A percentile compares a stretch with the other conserved stretches of the same genome.
phyloP scores from a whole-genome alignment of 2,329 filamentous ascomycete genomes.

The Cylindrodendrum hubeiense region DNA sequence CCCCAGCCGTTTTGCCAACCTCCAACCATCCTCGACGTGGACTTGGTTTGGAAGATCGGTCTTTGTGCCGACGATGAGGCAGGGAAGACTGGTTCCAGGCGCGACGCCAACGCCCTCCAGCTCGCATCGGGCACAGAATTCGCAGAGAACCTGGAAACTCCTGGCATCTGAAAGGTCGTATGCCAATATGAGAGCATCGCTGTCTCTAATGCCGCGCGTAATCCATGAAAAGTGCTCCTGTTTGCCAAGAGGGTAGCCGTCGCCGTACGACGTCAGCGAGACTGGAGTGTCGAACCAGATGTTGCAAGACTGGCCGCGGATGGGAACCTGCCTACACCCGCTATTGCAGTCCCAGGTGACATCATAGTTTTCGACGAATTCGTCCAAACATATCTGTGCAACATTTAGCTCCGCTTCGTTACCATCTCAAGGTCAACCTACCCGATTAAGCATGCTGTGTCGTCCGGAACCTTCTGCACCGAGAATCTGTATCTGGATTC shows the following conservation, averaged over 20 bases:
- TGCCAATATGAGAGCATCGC: conserved; percentile 32
- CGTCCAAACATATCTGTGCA: conserved; percentile 21
- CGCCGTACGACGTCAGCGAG: conserved; percentile 21
- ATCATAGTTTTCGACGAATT: conserved; percentile 15
- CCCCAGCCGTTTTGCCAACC: conserved; percentile 26
- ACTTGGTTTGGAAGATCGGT: conserved; percentile 11
- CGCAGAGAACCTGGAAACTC: conserved; percentile 30
- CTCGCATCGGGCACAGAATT: conserved; percentile 34
- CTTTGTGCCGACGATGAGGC: conserved; percentile 31
- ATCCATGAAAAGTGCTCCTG: conserved; percentile 25
- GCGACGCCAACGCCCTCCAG: conserved; percentile 27
- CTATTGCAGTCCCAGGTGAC: conserved; percentile 8
- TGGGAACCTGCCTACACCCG: conserved; percentile 13
- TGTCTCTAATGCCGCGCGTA: conserved; percentile 27
- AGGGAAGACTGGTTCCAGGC: conserved; percentile 28
- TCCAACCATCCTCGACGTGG: conserved; percentile 23
- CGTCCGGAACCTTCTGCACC: conserved; percentile 27
- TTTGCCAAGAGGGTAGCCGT: conserved; percentile 12
- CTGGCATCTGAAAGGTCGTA: conserved; percentile 27
- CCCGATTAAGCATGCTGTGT: conserved; percentile 27
- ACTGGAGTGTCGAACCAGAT: conserved; percentile 27
- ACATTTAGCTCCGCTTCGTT: neutral
- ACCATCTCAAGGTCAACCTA: conserved; percentile 1
- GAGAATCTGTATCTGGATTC: conserved; percentile 34
- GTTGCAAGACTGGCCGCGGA: conserved; percentile 27